These are phyloP conservation scores for Exophiala lecanii-corni DNA, from an alignment of 2,329 filamentous ascomycete species.

Conservation along the genomic window DNA sequence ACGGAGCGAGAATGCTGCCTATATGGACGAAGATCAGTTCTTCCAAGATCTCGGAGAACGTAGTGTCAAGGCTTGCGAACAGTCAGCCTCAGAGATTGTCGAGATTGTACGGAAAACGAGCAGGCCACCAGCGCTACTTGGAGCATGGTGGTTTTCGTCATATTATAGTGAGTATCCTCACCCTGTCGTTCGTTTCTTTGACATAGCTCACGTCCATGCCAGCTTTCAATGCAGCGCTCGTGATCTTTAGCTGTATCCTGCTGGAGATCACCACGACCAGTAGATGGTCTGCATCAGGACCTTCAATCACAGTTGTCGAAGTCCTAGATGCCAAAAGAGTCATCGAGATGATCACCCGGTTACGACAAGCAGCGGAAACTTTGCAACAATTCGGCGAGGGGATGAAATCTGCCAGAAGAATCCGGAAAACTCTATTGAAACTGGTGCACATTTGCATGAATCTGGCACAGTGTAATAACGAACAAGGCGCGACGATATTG, in stretches of 20 bases:
- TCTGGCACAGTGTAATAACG: constrained; percentile 15
- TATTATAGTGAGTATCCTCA: constrained; percentile 32
- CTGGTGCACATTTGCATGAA: constrained; percentile 22
- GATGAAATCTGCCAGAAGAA: constrained; percentile 16
- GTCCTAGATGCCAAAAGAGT: constrained; percentile 10
- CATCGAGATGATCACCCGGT: constrained; percentile 15
- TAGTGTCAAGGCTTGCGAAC: constrained; percentile 28
- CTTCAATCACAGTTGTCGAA: constrained; percentile 5
- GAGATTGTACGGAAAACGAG: constrained; percentile 26
- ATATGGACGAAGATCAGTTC: constrained; percentile 14
- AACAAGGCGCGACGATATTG: constrained; percentile 14
- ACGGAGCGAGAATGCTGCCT: background rate
- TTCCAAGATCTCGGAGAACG: constrained; percentile 16
- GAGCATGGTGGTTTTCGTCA: constrained; percentile 41
- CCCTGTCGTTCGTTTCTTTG: constrained; percentile 2
- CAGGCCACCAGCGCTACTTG: constrained; percentile 29
- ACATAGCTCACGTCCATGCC: constrained; percentile 15
- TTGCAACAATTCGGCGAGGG: constrained; percentile 18
- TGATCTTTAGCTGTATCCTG: constrained; percentile 29
- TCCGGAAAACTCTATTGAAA: constrained; percentile 17
- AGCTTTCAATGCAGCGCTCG: constrained; percentile 35
- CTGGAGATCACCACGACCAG: constrained; percentile 13
- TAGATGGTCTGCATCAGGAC: constrained; percentile 4
- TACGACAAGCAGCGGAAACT: constrained; percentile 15
- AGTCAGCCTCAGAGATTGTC: constrained; percentile 35